These are phyloP conservation scores for Choiromyces venosus DNA, from an alignment of 495 filamentous ascomycete genomes.

Conservation along the genomic window DNA sequence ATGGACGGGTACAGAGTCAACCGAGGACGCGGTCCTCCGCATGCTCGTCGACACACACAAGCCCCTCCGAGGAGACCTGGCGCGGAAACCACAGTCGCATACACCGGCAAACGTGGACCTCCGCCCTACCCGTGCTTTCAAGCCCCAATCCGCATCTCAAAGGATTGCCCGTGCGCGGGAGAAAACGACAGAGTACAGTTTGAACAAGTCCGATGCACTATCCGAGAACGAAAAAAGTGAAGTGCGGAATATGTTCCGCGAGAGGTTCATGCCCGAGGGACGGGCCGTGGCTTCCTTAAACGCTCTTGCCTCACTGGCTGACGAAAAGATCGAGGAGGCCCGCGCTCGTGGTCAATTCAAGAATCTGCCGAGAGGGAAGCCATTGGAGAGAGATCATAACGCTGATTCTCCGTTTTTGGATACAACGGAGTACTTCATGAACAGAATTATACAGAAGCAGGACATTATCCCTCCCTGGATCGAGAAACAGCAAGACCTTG, in stretches of 20 bases:
- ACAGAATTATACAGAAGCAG: conserved; percentile 95
- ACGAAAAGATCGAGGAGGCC: conserved; percentile 90
- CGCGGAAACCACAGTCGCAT: conserved; percentile 41
- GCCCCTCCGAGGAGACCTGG: conserved; percentile 54
- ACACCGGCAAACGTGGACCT: conserved; percentile 51
- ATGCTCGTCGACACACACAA: conserved; percentile 85
- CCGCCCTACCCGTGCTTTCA: conserved; percentile 48
- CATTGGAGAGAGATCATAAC: conserved; percentile 69
- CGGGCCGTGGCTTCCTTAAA: conserved; percentile 71
- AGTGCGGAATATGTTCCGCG: conserved; percentile 65
- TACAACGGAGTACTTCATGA: conserved; percentile 97
- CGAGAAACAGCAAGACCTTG: conserved; percentile 92
- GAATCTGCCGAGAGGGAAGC: conserved; percentile 75
- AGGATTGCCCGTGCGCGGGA: conserved; percentile 74
- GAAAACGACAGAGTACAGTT: conserved; percentile 63
- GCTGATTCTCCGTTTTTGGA: conserved; percentile 86
- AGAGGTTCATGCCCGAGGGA: conserved; percentile 68
- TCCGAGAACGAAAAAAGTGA: conserved; percentile 65
- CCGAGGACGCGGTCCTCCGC: conserved; percentile 70
- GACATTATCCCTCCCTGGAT: conserved; percentile 84
- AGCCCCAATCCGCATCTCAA: conserved; percentile 43
- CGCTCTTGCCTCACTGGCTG: conserved; percentile 76
- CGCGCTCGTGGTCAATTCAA: conserved; percentile 89
- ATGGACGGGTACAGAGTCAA: conserved; percentile 73
- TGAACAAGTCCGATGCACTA: conserved; percentile 55